Percentiles rank a stretch among this genome's conserved stretches.
Conservation (phyloP, 345 rosid species). For the Turnera subulata region DNA sequence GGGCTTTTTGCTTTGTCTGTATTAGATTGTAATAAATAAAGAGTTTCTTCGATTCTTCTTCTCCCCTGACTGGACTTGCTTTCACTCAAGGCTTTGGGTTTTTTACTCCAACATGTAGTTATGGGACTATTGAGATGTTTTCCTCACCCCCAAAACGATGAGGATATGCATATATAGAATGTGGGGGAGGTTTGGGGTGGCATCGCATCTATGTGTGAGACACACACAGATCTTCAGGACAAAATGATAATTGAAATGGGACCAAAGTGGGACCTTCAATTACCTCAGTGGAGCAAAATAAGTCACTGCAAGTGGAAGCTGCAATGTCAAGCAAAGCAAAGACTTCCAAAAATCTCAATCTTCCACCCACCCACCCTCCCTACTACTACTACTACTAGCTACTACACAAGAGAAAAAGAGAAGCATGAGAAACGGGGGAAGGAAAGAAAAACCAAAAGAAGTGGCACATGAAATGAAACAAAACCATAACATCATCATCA, state of each 20-base stretch:
- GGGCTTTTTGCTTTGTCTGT: too few relatives aligned
- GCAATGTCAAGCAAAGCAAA: slow-evolving; percentile 48
- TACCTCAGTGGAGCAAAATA: slow-evolving; percentile 29
- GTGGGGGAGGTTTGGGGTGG: background rate
- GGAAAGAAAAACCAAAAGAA: background rate
- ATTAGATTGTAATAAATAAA: too few relatives aligned
- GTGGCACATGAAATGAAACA: slow-evolving; percentile 9
- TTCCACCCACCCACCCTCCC: slow-evolving; percentile 35
- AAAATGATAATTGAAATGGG: slow-evolving; percentile 20
- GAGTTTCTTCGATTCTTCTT: too few relatives aligned
- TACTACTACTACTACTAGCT: too few relatives aligned
- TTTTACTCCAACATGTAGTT: background rate
- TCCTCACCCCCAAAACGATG: slow-evolving; percentile 4
- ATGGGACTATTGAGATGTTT: slow-evolving; percentile 16
- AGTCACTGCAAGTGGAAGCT: slow-evolving; percentile 44
- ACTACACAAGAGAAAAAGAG: background rate
- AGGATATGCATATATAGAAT: slow-evolving; percentile 4
- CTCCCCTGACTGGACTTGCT: too few relatives aligned
- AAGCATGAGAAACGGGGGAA: background rate
- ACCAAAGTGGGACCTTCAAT: slow-evolving; percentile 32
- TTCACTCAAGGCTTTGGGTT: too few relatives aligned
- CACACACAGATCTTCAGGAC: too few relatives aligned
- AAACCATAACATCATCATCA: slow-evolving; percentile 16
- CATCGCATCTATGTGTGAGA: too few relatives aligned
- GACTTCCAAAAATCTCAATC: slow-evolving; percentile 26